A percentile compares a stretch with the other conserved stretches of the same genome.
Evolutionary conservation across 2,329 filamentous ascomycete genomes (phyloP).

Genomic region (Arthrinium phaeospermum): DNA sequence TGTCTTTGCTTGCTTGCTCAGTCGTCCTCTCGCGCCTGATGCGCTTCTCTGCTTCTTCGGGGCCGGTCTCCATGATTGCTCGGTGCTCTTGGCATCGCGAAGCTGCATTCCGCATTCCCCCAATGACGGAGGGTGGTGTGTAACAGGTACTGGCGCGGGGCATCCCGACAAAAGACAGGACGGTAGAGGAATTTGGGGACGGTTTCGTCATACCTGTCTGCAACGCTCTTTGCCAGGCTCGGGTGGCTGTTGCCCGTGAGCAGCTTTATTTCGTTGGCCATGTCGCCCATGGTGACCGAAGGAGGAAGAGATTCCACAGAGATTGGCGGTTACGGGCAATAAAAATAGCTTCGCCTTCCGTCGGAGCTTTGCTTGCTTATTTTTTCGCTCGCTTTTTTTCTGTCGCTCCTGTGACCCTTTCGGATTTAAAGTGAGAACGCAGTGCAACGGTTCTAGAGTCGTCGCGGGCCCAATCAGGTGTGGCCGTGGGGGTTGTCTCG

Average conservation of each 20-base stretch:
- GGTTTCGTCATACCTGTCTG: constrained; percentile 39
- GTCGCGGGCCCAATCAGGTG: constrained; percentile 3
- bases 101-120: neutral
- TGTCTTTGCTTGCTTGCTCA: constrained; percentile 18
- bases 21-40: neutral
- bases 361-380: constrained; percentile 3
- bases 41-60: neutral
- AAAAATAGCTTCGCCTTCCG: constrained; percentile 13
- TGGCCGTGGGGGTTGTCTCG: neutral
- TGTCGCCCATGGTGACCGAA: constrained; percentile 34
- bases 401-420: neutral
- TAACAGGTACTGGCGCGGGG: constrained; percentile 2
- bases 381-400: neutral
- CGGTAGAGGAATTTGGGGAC: neutral
- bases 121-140: neutral
- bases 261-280: constrained; percentile 48
- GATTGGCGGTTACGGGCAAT: constrained; percentile 7
- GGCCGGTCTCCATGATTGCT: neutral
- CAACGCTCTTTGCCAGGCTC: constrained; percentile 43
- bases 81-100: neutral
- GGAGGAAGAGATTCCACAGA: constrained; percentile 16
- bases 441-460: constrained; percentile 16
- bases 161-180: neutral
- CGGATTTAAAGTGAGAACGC: neutral
- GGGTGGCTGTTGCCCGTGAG: constrained; percentile 48